Conservation (phyloP, 75 land plant genomes). For the Sequoiadendron giganteum region DNA sequence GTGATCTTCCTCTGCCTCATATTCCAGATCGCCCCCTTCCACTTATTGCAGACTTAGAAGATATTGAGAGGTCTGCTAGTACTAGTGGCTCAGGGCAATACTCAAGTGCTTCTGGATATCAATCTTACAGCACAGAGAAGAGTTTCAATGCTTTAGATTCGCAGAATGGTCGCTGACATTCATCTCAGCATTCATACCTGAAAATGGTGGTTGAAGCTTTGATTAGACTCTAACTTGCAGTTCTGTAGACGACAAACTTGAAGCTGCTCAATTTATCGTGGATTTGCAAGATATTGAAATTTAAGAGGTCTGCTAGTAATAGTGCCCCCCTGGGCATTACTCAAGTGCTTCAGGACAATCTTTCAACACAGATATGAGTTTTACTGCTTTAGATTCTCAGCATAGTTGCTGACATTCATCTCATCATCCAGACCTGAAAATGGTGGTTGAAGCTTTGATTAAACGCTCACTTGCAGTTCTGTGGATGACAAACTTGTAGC, state of each 20-base stretch:
- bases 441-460: neutral
- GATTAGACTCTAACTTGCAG: neutral
- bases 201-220: neutral
- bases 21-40: conserved; percentile 79
- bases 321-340: neutral
- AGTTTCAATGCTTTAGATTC: neutral
- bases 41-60: conserved; percentile 39
- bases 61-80: conserved; percentile 56
- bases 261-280: neutral
- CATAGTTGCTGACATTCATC: neutral
- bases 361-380: neutral
- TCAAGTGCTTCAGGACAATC: conserved; percentile 4
- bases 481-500: neutral
- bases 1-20: conserved; percentile 49
- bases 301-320: too few species aligned
- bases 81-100: conserved; percentile 38
- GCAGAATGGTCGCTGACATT: neutral
- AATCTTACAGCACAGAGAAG: conserved; percentile 12
- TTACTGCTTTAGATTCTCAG: neutral
- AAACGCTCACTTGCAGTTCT: neutral
- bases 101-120: conserved; percentile 9
- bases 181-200: neutral
- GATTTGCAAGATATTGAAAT: too few species aligned
- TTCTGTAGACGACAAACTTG: neutral
- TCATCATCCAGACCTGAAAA: neutral